phyloP scores from a whole-genome alignment of 164 flowering plant genomes.

The Vitis cinerea region DNA sequence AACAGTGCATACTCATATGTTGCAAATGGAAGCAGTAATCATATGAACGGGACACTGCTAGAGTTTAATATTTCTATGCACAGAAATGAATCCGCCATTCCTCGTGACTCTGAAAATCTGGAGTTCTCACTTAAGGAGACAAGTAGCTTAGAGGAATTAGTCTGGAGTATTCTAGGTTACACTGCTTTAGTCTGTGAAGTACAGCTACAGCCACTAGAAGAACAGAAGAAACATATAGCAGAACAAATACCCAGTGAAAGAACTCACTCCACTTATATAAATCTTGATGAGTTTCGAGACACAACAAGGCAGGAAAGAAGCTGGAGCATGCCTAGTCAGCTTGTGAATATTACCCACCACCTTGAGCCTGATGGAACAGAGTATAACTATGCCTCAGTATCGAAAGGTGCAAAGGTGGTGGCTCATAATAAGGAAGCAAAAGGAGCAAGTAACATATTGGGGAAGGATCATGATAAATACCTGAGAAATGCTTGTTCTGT shows the following conservation, averaged over 20 bases:
- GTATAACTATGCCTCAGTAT: conserved; percentile 77
- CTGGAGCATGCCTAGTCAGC: conserved; percentile 20
- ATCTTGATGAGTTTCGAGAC: conserved; percentile 58
- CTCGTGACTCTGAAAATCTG: conserved; percentile 18
- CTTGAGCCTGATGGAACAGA: conserved; percentile 72
- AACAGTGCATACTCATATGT: conserved; percentile 16
- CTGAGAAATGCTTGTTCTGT: conserved; percentile 85
- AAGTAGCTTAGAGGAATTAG: conserved; percentile 34
- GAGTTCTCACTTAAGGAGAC: conserved; percentile 25
- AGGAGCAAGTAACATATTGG: conserved; percentile 75
- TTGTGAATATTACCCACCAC: conserved; percentile 60
- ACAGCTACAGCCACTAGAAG: conserved; percentile 17
- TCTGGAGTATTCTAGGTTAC: conserved; percentile 38
- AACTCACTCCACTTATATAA: conserved; percentile 38
- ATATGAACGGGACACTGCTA: conserved; percentile 14
- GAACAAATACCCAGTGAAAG: conserved; percentile 29
- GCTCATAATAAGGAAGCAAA: conserved; percentile 77
- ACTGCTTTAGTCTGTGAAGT: conserved; percentile 33
- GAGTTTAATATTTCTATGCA: conserved; percentile 28
- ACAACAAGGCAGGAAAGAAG: conserved; percentile 42
- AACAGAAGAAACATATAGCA: conserved; percentile 7
- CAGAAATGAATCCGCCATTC: conserved; percentile 13
- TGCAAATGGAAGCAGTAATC: conserved; percentile 20
- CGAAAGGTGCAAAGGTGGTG: conserved; percentile 84
- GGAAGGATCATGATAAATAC: conserved; percentile 74